A percentile compares a stretch with the other conserved stretches of the same genome.
phyloP scores from a whole-genome alignment of 2,329 filamentous ascomycete genomes.

The Aspergillus felis region DNA sequence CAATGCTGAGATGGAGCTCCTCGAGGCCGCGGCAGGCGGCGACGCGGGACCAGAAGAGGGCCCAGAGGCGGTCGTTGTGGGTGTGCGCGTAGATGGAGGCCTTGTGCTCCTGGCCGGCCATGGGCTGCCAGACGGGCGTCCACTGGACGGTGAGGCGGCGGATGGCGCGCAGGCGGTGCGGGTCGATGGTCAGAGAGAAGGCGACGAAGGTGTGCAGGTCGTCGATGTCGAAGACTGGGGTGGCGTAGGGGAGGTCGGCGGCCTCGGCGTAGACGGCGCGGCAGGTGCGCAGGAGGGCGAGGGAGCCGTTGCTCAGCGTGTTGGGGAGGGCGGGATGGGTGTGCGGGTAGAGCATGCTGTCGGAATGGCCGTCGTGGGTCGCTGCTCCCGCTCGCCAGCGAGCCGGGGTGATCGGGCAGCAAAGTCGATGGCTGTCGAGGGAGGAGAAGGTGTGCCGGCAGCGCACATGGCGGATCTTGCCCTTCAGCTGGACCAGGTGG shows the following conservation, averaged over 20 bases:
- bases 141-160: slow-evolving; percentile 28
- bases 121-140: slow-evolving; percentile 33
- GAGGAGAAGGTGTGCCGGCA: slow-evolving; percentile 22
- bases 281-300: slow-evolving; percentile 29
- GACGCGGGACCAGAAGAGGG: slow-evolving; percentile 26
- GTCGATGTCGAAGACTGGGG: slow-evolving; percentile 32
- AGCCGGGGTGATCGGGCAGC: slow-evolving; percentile 30
- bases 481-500: slow-evolving; percentile 34
- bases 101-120: slow-evolving; percentile 26
- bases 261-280: slow-evolving; percentile 35
- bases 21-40: slow-evolving; percentile 16
- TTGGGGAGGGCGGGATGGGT: slow-evolving; percentile 24
- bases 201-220: slow-evolving; percentile 36
- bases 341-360: slow-evolving; percentile 32
- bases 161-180: slow-evolving; percentile 16
- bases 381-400: slow-evolving; percentile 27
- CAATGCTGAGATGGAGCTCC: slow-evolving; percentile 24
- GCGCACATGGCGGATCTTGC: slow-evolving; percentile 34
- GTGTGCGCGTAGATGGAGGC: slow-evolving; percentile 34
- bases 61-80: slow-evolving; percentile 34
- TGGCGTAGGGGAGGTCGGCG: slow-evolving; percentile 24
- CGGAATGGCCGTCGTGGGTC: slow-evolving; percentile 13
- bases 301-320: slow-evolving; percentile 20
- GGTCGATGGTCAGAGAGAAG: slow-evolving; percentile 23
- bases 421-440: slow-evolving; percentile 28